A percentile compares a stretch with the other conserved stretches of the same genome.
These are phyloP conservation scores for Cinnamomum chago DNA, from an alignment of 164 flowering plant species.

Conservation along the genomic window DNA sequence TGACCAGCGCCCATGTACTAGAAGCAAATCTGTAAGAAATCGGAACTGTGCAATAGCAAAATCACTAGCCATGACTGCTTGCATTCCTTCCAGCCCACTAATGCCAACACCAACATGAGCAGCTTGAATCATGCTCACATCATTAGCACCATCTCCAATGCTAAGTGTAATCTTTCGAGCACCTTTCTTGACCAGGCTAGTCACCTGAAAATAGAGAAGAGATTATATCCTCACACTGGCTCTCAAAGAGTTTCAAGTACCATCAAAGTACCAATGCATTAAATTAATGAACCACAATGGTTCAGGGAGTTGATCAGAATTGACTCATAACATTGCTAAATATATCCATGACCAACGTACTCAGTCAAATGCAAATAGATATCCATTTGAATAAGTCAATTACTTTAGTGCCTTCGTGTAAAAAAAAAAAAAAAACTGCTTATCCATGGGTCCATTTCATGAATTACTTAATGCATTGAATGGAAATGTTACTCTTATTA, in stretches of 20 bases:
- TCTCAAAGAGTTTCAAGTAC: background rate
- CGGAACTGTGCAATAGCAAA: slow-evolving; percentile 98
- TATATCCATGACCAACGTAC: no score
- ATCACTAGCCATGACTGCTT: slow-evolving; percentile 99
- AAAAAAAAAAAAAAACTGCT: no score
- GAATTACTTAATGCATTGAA: background rate
- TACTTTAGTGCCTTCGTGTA: no score
- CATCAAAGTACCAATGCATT: background rate
- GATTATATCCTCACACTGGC: background rate
- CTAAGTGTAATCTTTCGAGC: slow-evolving; percentile 87
- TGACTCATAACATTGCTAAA: background rate
- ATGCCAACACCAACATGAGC: slow-evolving; percentile 98
- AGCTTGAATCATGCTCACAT: slow-evolving; percentile 99
- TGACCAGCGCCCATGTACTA: slow-evolving; percentile 98
- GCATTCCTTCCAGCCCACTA: slow-evolving; percentile 98
- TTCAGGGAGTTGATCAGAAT: background rate
- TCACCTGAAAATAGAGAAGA: slow-evolving; percentile 48
- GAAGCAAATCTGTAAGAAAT: slow-evolving; percentile 89
- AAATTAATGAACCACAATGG: background rate
- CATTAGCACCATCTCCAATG: slow-evolving; percentile 99
- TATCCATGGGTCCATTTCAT: no score
- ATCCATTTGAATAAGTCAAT: no score
- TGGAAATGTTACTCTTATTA: background rate
- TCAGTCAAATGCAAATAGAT: no score
- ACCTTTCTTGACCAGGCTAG: slow-evolving; percentile 91